Evolutionary conservation across 257 asterid species (phyloP).

Genomic region (Salvia miltiorrhiza): DNA sequence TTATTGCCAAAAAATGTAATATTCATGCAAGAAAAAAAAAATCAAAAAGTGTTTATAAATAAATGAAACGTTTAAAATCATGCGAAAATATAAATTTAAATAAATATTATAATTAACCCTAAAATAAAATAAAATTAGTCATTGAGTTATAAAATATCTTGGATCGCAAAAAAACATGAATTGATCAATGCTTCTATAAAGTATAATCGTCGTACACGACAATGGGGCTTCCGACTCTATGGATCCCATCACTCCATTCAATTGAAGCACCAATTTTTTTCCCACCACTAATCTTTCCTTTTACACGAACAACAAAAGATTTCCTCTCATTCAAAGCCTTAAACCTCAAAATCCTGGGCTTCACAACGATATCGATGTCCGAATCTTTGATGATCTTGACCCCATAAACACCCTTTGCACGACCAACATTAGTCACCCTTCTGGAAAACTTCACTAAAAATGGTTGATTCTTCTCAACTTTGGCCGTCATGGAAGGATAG

Average conservation of each 20-base stretch:
- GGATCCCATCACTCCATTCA: conserved; percentile 19
- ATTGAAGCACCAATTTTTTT: background rate
- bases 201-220: background rate
- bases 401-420: conserved; percentile 6
- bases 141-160: background rate
- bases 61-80: too few species aligned
- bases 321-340: conserved; percentile 6
- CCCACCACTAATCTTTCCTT: background rate
- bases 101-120: background rate
- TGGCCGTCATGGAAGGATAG: conserved; percentile 23
- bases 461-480: background rate
- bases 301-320: conserved; percentile 14
- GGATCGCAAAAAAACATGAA: background rate
- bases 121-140: background rate
- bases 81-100: too few species aligned
- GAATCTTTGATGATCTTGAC: conserved; percentile 8
- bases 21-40: too few species aligned
- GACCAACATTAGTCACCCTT: conserved; percentile 26
- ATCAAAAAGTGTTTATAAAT: too few species aligned
- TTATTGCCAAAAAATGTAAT: too few species aligned
- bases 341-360: conserved; percentile 10
- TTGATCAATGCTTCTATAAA: background rate
- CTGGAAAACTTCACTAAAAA: conserved; percentile 6
- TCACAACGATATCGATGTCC: background rate
- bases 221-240: conserved; percentile 8